These are phyloP conservation scores for Diaporthe citrichinensis DNA, from an alignment of 2,329 filamentous ascomycete genomes.

Conservation along the genomic window DNA sequence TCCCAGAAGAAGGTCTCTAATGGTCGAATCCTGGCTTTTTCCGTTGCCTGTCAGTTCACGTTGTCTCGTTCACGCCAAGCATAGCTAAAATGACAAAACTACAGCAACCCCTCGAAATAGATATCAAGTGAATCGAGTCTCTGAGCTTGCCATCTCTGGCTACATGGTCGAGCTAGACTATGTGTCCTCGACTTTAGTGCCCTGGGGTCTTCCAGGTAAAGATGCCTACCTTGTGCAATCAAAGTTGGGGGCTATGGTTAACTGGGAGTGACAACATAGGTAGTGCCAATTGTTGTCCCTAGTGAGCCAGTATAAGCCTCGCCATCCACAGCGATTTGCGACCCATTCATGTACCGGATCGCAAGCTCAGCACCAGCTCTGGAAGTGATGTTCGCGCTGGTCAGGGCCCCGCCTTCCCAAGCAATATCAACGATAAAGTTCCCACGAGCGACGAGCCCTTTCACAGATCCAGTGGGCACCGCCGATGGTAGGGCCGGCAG, in stretches of 20 bases:
- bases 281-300: not conserved
- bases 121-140: not conserved
- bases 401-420: not conserved
- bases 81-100: not conserved
- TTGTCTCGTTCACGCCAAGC: not conserved
- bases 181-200: not conserved
- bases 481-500: constrained; percentile 5
- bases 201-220: not conserved
- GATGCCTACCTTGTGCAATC: too few relatives aligned
- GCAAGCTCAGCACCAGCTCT: constrained; percentile 9
- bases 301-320: not conserved
- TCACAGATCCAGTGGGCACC: not conserved
- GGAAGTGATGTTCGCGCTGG: constrained; percentile 9
- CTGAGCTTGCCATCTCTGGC: not conserved
- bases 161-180: not conserved
- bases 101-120: not conserved
- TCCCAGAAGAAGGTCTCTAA: not conserved
- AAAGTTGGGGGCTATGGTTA: not conserved
- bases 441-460: not conserved
- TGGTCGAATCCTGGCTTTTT: not conserved
- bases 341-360: constrained; percentile 17
- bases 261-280: not conserved
- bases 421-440: constrained; percentile 13
- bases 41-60: not conserved
- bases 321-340: not conserved